phyloP scores from a whole-genome alignment of 2,329 filamentous ascomycete species.

The Cladorrhinum sp. region DNA sequence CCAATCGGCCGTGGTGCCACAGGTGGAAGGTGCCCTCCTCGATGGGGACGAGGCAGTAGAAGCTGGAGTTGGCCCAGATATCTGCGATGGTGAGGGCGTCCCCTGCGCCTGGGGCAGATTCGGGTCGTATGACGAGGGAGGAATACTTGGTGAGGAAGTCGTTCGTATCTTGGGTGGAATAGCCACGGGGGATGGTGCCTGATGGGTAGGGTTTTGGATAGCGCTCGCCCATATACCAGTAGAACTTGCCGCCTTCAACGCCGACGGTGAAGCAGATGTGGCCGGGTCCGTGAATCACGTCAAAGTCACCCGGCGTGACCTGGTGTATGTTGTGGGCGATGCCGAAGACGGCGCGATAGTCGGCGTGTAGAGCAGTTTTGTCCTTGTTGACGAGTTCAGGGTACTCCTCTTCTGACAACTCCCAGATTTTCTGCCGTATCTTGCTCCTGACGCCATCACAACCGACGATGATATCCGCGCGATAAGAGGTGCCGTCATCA shows the following conservation, averaged over 20 bases:
- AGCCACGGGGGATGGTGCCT: conserved; percentile 3
- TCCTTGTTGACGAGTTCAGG: conserved; percentile 14
- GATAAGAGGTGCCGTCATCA: conserved; percentile 33
- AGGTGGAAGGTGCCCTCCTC: conserved; percentile 23
- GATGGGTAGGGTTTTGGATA: conserved; percentile 10
- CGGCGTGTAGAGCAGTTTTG: conserved; percentile 12
- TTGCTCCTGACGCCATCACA: conserved; percentile 44
- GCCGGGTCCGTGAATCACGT: conserved; percentile 8
- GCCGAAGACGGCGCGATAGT: conserved; percentile 24
- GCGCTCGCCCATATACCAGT: conserved; percentile 19
- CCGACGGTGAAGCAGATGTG: conserved; percentile 10
- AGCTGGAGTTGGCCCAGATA: conserved; percentile 17
- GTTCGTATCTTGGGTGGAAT: no score
- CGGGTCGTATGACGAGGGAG: conserved; percentile 1
- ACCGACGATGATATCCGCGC: conserved; percentile 39
- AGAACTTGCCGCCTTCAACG: conserved; percentile 15
- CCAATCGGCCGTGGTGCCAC: conserved; percentile 23
- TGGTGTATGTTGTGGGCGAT: conserved; percentile 8
- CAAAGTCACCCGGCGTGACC: conserved; percentile 12
- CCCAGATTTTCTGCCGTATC: conserved; percentile 35
- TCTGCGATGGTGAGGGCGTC: conserved; percentile 13
- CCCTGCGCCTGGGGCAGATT: background rate
- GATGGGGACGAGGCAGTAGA: conserved; percentile 13
- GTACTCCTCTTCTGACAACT: conserved; percentile 24
- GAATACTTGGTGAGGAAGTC: conserved; percentile 11